These are phyloP conservation scores for Datura wrightii DNA, from an alignment of 257 asterid genomes.

Conservation along the genomic window DNA sequence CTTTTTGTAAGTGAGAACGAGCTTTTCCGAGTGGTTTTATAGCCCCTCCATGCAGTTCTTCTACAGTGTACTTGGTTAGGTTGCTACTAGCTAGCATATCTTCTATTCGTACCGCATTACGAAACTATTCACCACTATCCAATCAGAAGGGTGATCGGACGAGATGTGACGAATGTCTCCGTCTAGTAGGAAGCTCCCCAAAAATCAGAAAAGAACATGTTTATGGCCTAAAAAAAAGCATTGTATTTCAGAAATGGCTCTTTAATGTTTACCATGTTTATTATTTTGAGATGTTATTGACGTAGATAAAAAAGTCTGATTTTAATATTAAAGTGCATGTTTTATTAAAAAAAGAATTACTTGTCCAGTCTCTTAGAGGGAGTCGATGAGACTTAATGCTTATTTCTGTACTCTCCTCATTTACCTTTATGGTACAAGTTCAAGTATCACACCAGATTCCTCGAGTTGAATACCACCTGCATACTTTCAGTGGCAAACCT, in stretches of 20 bases:
- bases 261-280: constrained; percentile 19
- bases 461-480: constrained; percentile 13
- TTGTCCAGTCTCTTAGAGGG: not conserved
- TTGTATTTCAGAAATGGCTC: not conserved
- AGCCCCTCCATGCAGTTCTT: no score
- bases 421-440: not conserved
- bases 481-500: not conserved
- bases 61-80: not conserved
- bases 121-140: not conserved
- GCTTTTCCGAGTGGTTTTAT: no score
- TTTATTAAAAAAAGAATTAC: not conserved
- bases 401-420: not conserved
- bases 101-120: not conserved
- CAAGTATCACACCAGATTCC: not conserved
- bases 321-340: not conserved
- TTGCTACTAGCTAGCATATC: not conserved
- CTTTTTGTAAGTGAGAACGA: no score
- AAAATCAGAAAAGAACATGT: not conserved
- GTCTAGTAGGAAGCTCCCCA: not conserved
- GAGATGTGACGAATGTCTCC: not conserved
- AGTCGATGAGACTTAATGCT: not conserved
- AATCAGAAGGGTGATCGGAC: not conserved
- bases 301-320: constrained; percentile 7
- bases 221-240: not conserved
- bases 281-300: not conserved